Evolutionary conservation across 306 rosid species (phyloP).

Genomic region (Prunus campanulata): DNA sequence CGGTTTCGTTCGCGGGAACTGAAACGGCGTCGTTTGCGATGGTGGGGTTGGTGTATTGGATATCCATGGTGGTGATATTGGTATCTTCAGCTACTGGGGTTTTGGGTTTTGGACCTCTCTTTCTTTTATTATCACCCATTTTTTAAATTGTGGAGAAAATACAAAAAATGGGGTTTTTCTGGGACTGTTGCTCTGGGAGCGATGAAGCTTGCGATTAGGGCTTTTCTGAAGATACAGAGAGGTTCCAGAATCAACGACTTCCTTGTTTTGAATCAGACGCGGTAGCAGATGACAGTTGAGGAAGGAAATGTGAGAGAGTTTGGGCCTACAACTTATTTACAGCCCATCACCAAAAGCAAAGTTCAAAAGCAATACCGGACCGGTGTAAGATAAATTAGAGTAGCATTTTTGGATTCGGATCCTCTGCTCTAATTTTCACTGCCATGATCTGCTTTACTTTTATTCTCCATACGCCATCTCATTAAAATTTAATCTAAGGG

Average conservation of each 20-base stretch:
- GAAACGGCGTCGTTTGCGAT: constrained; percentile 26
- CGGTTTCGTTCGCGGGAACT: constrained; percentile 19
- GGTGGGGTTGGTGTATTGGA: constrained; percentile 15
- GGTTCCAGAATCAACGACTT: not conserved
- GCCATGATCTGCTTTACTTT: too few relatives aligned
- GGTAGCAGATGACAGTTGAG: not conserved
- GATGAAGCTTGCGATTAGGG: not conserved
- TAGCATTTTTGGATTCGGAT: too few relatives aligned
- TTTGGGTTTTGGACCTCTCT: constrained; percentile 51
- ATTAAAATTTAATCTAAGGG: too few relatives aligned
- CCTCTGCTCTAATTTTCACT: too few relatives aligned
- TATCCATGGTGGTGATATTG: constrained; percentile 11
- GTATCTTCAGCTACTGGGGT: constrained; percentile 24
- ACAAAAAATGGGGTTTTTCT: not conserved
- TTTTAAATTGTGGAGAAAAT: not conserved
- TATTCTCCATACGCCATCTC: too few relatives aligned
- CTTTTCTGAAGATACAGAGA: not conserved
- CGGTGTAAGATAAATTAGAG: too few relatives aligned
- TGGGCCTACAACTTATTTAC: not conserved
- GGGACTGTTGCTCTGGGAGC: not conserved
- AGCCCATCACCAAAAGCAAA: not conserved
- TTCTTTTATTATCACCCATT: constrained; percentile 55
- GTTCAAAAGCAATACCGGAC: too few relatives aligned
- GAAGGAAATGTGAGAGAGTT: not conserved
- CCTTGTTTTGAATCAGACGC: not conserved